These are phyloP conservation scores for Allium cepa DNA, from an alignment of 106 monocot species.

Conservation along the genomic window DNA sequence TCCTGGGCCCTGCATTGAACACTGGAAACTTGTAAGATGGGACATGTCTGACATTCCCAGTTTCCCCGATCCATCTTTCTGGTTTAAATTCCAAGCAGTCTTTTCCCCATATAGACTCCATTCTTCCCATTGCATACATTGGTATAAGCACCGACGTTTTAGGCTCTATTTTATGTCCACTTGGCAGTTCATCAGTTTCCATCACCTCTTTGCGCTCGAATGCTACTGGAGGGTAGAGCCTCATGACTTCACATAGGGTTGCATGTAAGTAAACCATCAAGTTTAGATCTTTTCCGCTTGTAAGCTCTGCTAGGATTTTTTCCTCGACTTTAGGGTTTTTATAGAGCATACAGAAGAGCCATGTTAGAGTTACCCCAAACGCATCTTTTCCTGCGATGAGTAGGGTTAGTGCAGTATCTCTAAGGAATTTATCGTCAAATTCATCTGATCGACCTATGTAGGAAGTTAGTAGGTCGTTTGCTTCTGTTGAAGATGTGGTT, in stretches of 20 bases:
- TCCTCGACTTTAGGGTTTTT: conserved; percentile 37
- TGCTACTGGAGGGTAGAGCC: conserved; percentile 60
- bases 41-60: conserved; percentile 35
- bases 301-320: conserved; percentile 48
- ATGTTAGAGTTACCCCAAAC: conserved; percentile 17
- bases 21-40: conserved; percentile 59
- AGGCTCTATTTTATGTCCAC: conserved; percentile 15
- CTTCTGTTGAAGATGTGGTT: background rate
- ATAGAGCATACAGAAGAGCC: conserved; percentile 53
- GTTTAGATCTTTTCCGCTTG: background rate
- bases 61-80: conserved; percentile 45
- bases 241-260: conserved; percentile 40
- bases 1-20: conserved; percentile 67
- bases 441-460: background rate
- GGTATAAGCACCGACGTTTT: conserved; percentile 27
- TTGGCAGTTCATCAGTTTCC: conserved; percentile 37
- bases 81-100: conserved; percentile 64
- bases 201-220: conserved; percentile 38
- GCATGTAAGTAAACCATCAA: conserved; percentile 41
- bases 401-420: background rate
- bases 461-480: background rate
- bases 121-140: conserved; percentile 55
- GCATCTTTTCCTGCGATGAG: background rate
- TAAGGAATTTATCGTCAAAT: background rate
- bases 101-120: conserved; percentile 73